Evolutionary conservation across 2,329 filamentous ascomycete genomes (phyloP), one percentile per base, ranked within the genome.

Genomic region (Dothistroma pini): DNA sequence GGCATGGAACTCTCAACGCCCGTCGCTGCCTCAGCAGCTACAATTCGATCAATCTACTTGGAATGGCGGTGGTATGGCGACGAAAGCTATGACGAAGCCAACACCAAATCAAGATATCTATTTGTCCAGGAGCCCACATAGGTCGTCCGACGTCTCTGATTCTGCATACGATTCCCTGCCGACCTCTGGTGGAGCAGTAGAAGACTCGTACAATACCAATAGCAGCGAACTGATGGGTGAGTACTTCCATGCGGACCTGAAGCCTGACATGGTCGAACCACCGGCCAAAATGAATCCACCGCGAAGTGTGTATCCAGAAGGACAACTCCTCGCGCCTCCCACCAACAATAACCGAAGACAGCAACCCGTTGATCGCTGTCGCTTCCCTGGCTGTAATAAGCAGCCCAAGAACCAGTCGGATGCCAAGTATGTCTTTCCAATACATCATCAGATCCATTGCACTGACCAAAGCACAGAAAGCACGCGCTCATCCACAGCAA

Each of bases 401-500:
- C 21, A 44, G 34, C 62, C 63, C 11, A 66, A 64, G 54, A 68
- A 66, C 54, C 58, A 55, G 14, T 68, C 66, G 32, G 66, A 68
- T 55, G 64, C 62, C 2, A 66, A 59, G 66, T 68, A 58, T 34
- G 63, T 61, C 29, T 48, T 14, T 34, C 29, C 22, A 44, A 1
- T n/a, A 52, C 35, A 1, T 14, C 22, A 29, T 41, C 25, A 5
- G 38, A n/a, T 44, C 10, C 6, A 25, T 19, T 44, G n/a, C 6
- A 64, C 49, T 48, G 41, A 49, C 57, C 54, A 1, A 51, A 29
- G 25, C 29, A 55, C 54, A 96, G 91, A 61, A 96, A 96, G 74
- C 91, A 96, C 69, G 75, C 80, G 51, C 80, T 87, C 21, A 86
- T 87, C 54, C 91, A 96, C 73, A 79, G 77, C 1, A 92, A 89